Conservation (phyloP, 2,329 filamentous ascomycete species). For the Fusarium pininemorale region DNA sequence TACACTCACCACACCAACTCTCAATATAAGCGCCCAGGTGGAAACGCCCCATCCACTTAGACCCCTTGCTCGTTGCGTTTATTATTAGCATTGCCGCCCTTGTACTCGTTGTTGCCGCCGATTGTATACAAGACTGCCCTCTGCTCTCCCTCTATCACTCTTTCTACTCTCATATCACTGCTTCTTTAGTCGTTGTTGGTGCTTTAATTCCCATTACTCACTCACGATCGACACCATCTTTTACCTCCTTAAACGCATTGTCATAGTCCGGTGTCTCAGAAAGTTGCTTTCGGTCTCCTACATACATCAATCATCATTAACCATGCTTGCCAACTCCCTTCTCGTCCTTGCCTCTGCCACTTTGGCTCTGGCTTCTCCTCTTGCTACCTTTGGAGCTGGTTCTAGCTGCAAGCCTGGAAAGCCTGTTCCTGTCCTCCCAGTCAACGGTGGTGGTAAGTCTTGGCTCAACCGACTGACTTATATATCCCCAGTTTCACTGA, state of each 20-base stretch:
- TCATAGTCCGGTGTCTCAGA: constrained; percentile 18
- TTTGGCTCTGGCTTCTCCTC: constrained; percentile 45
- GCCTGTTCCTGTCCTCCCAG: constrained; percentile 48
- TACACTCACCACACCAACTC: constrained; percentile 32
- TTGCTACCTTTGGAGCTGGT: constrained; percentile 21
- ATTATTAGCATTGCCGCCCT: constrained; percentile 44
- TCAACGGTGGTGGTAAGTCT: constrained; percentile 51
- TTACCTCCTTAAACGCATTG: constrained; percentile 13
- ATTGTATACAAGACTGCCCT: constrained; percentile 27
- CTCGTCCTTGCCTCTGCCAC: constrained; percentile 48
- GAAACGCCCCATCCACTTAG: constrained; percentile 34
- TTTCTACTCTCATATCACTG: constrained; percentile 6
- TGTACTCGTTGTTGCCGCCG: constrained; percentile 31
- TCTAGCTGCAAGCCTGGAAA: constrained; percentile 29
- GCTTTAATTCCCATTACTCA: neutral
- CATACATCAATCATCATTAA: constrained; percentile 2
- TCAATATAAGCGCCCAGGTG: constrained; percentile 43
- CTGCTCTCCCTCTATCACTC: constrained; percentile 2
- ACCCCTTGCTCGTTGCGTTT: constrained; percentile 36
- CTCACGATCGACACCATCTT: constrained; percentile 33
- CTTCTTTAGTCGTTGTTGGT: constrained; percentile 31
- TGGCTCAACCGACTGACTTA: neutral
- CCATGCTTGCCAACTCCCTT: constrained; percentile 49
- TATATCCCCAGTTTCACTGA: constrained; percentile 27
- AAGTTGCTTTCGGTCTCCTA: constrained; percentile 12